phyloP scores from a whole-genome alignment of 2,329 filamentous ascomycete species.

The Calonectria honghensis region DNA sequence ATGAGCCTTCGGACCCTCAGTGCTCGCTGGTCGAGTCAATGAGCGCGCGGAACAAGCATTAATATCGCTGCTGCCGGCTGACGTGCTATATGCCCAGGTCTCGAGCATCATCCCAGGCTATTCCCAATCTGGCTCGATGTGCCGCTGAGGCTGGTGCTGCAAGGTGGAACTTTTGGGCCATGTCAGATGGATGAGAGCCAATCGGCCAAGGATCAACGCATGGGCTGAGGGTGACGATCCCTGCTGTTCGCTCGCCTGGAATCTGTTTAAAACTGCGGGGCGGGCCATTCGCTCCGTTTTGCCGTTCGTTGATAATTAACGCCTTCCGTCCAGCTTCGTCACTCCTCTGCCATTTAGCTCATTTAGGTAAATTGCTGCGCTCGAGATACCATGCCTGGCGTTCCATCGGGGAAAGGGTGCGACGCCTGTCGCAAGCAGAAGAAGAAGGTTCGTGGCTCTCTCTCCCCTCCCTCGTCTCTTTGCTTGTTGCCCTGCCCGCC shows the following conservation, averaged over 20 bases:
- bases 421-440: constrained; percentile 71
- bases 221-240: constrained; percentile 23
- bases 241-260: background rate
- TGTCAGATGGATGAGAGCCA: background rate
- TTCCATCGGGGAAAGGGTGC: constrained; percentile 70
- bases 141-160: constrained; percentile 26
- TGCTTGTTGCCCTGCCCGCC: background rate
- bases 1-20: background rate
- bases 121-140: constrained; percentile 46
- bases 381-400: constrained; percentile 67
- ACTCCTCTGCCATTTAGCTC: constrained; percentile 40
- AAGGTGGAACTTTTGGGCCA: constrained; percentile 25
- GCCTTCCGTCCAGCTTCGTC: constrained; percentile 23
- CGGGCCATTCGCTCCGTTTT: constrained; percentile 30
- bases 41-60: background rate
- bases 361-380: constrained; percentile 50
- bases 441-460: constrained; percentile 66
- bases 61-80: constrained; percentile 4
- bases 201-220: constrained; percentile 31
- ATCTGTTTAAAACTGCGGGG: constrained; percentile 35
- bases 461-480: background rate
- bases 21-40: background rate
- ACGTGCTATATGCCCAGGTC: background rate
- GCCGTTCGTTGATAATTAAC: constrained; percentile 12
- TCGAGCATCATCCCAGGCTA: constrained; percentile 21